phyloP scores from a whole-genome alignment of 2,329 filamentous ascomycete genomes.

The Penicillium sp. region DNA sequence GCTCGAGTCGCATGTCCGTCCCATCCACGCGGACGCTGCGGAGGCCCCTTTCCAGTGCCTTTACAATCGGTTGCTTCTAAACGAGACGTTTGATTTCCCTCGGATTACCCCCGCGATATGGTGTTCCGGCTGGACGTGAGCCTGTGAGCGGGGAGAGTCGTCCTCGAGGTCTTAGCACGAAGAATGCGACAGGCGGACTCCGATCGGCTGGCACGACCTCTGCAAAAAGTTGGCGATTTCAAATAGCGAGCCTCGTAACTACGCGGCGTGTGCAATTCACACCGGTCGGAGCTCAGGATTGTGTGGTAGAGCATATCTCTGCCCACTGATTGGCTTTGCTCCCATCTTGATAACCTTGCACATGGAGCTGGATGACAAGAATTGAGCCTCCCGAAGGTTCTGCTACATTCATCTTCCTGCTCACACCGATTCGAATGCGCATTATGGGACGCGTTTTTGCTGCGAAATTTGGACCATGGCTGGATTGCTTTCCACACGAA shows the following conservation, averaged over 20 bases:
- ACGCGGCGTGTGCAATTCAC: background rate
- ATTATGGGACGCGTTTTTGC: background rate
- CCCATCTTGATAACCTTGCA: background rate
- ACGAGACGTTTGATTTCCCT: background rate
- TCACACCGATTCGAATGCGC: background rate
- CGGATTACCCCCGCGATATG: background rate
- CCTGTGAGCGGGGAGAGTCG: conserved; percentile 7
- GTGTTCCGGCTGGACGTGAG: background rate
- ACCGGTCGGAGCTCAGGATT: background rate
- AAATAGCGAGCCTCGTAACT: background rate
- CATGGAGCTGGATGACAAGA: background rate
- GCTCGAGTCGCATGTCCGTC: conserved; percentile 18
- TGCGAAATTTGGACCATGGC: background rate
- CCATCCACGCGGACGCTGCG: conserved; percentile 11
- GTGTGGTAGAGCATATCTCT: background rate
- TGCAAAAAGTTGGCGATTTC: background rate
- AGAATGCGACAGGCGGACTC: conserved; percentile 16
- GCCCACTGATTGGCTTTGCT: conserved; percentile 1
- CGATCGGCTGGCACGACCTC: conserved; percentile 1
- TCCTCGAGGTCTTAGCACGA: conserved; percentile 5
- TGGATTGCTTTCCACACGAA: background rate
- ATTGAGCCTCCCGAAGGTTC: background rate
- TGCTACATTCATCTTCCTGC: background rate
- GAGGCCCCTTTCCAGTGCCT: conserved; percentile 3
- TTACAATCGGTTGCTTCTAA: background rate